Base-by-base conservation (phyloP, 352 stramenopile genomes). In the Phytophthora fragariae region DNA sequence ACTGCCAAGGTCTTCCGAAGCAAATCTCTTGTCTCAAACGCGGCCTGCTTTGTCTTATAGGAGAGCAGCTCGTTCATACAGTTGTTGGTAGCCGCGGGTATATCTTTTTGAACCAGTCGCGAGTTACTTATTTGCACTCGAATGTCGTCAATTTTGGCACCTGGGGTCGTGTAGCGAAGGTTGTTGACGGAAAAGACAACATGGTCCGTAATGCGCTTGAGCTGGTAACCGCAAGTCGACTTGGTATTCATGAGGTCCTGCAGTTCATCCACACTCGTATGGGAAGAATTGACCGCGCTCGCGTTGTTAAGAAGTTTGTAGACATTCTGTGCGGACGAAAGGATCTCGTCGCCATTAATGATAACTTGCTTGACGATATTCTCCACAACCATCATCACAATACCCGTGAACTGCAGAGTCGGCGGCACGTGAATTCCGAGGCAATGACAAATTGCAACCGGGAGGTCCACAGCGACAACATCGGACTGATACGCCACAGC, bases 1-100 rank as follows among this genome's bases (percentile, higher is more conserved):
- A 77, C 70, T 29, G 64, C 54, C 7, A 77, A 66, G 14, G 65
- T 77, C 31, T 73, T 77, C 2, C 70, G 65, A 10, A 73, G 47
- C 47, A 77, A 70, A 52, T 77, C 70, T 10, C 65, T 59, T 17
- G 64, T 77, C 46, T 73, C 19, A 55, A 73, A 77, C 14, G 70
- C 70, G 9, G 70, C 58, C 47, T 66, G 12, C 15, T 46, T 67
- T 1, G 70, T 66, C 65, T 77, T 77, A 27, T 66, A 62, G 0
- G 58, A 35, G 10, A 73, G 55, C 11, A 77, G 44, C 19, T 77
- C 70, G n/a, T 63, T 27, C 65, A 77, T 74, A 21, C 70, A 77
- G 19, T 73, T 66, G 29, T 77, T 77, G 1, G 70, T 77, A 37
- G 55, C 65, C 12, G 55, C 35, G 5, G 70, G 65, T 10, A 77